Evolutionary conservation across 2,329 filamentous ascomycete species (phyloP).

Genomic region (Hirsutella rhossiliensis): DNA sequence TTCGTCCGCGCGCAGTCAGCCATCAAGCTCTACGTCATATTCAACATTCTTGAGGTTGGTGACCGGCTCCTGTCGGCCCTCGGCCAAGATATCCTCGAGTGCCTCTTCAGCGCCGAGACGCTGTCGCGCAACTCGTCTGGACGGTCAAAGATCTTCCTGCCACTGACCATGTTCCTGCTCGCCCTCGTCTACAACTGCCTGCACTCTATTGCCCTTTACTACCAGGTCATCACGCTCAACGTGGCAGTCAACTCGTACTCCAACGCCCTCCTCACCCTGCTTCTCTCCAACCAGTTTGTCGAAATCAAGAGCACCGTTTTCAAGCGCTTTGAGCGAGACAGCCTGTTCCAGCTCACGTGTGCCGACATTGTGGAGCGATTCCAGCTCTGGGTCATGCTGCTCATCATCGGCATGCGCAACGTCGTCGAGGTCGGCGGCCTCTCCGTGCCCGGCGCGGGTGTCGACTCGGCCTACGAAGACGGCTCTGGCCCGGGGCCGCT

Average conservation of each 20-base stretch:
- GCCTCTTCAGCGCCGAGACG: constrained; percentile 85
- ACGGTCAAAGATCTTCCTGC: constrained; percentile 79
- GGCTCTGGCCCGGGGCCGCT: constrained; percentile 45
- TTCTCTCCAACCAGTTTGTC: constrained; percentile 96
- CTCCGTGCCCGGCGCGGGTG: constrained; percentile 44
- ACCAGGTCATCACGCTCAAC: constrained; percentile 94
- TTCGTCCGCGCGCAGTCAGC: constrained; percentile 91
- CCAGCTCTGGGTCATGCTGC: constrained; percentile 92
- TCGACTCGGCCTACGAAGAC: constrained; percentile 32
- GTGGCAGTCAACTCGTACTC: constrained; percentile 98
- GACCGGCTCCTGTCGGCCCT: constrained; percentile 84
- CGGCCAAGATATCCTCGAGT: constrained; percentile 93
- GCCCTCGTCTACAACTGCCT: constrained; percentile 78
- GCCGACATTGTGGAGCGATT: constrained; percentile 96
- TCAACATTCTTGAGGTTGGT: constrained; percentile 89
- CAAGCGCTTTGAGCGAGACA: constrained; percentile 98
- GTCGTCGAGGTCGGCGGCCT: constrained; percentile 90
- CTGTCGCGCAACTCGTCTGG: constrained; percentile 79
- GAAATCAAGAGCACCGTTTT: constrained; percentile 98
- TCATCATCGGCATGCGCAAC: constrained; percentile 92
- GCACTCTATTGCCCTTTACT: constrained; percentile 83
- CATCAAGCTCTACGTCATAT: constrained; percentile 98
- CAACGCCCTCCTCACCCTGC: constrained; percentile 80
- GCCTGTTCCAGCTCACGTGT: constrained; percentile 90
- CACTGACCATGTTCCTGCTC: constrained; percentile 82